Evolutionary conservation across 1,284 basidiomycete species (phyloP), one percentile per base, ranked within the genome.

Genomic region (Papiliotrema flavescens): DNA sequence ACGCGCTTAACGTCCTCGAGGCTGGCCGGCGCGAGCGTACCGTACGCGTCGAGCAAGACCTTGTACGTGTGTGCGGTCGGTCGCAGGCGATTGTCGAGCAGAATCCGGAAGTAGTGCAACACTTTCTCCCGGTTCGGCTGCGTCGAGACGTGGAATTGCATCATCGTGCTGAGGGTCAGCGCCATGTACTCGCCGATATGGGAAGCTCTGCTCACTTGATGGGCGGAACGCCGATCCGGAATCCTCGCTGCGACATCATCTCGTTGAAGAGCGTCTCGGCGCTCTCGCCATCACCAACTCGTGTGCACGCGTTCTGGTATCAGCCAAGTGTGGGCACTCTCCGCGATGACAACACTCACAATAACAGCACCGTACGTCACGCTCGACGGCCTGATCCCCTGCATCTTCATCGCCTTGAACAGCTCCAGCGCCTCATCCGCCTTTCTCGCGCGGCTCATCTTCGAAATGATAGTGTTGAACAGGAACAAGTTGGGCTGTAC

Each of bases 281-380:
- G 0, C 86, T 85, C 19, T 81, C 79, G 19, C 85, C 84, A 74
- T 98, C 94, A 3, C 96, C 95, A 7, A 96, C 93, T 54, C 94
- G 84, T 36, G 89, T 90, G 75, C 91, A 97, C 1, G 94, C 95
- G 62, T 78, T 78, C 73, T 77, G 35, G 7, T 37, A 47, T 36
- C 17, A 53, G 53, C 40, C 20, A 36, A 23, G 36, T 17, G 23
- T n/a, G 8, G 46, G 7, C 20, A 24, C 22, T 9, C 37, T 34
- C 28, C 24, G 17, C 37, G 55, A 34, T 15, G 42, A 22, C n/a
- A 19, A 54, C 8, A 67, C 73, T 66, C 54, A 88, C 88, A 69
- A 99, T 96, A 58, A 98, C 83, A 14, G 95, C 90, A 22, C 95
- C 96, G 69, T 95, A 98, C 0, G 95, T 97, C 60, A 98, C 91